Percentiles rank a stretch among this genome's conserved stretches.
Evolutionary conservation across 768 basidiomycete genomes (phyloP).

Genomic region (Neoboletus subvelutipes): DNA sequence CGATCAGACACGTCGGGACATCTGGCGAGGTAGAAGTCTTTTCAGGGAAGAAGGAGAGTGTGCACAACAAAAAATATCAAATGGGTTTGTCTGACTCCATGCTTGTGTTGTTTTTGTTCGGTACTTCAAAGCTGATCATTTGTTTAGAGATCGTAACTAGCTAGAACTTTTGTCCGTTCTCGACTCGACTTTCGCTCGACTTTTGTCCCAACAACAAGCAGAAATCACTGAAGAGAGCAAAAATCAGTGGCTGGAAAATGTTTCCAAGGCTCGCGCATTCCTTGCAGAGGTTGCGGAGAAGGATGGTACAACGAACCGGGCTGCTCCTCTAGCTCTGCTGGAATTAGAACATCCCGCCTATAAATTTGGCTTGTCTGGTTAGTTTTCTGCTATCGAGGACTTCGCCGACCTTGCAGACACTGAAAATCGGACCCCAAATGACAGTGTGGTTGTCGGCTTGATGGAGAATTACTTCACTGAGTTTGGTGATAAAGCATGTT

Average conservation of each 20-base stretch:
- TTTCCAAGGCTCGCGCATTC: conserved; percentile 48
- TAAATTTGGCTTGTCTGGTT: conserved; percentile 46
- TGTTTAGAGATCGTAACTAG: conserved; percentile 79
- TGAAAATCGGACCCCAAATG: conserved; percentile 39
- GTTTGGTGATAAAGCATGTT: conserved; percentile 81
- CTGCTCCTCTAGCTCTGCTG: conserved; percentile 68
- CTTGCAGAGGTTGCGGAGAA: conserved; percentile 56
- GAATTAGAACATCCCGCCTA: conserved; percentile 69
- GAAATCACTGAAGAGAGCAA: conserved; percentile 37
- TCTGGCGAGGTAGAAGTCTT: conserved; percentile 59
- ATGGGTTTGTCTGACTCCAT: conserved; percentile 47
- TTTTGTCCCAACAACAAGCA: conserved; percentile 27
- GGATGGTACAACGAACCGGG: conserved; percentile 73
- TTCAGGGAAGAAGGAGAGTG: conserved; percentile 59
- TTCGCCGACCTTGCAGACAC: background rate
- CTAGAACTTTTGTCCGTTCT: conserved; percentile 75
- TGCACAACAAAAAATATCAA: conserved; percentile 57
- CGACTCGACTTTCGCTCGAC: conserved; percentile 58
- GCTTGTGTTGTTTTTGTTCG: conserved; percentile 7
- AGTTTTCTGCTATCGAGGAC: conserved; percentile 1
- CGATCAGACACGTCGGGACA: conserved; percentile 71
- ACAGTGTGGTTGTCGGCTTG: conserved; percentile 42
- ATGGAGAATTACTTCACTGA: conserved; percentile 67
- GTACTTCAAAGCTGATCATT: conserved; percentile 21
- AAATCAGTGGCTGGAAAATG: conserved; percentile 36